Conservation (phyloP, 805 yeast genomes). For the Brettanomyces anomalus region DNA sequence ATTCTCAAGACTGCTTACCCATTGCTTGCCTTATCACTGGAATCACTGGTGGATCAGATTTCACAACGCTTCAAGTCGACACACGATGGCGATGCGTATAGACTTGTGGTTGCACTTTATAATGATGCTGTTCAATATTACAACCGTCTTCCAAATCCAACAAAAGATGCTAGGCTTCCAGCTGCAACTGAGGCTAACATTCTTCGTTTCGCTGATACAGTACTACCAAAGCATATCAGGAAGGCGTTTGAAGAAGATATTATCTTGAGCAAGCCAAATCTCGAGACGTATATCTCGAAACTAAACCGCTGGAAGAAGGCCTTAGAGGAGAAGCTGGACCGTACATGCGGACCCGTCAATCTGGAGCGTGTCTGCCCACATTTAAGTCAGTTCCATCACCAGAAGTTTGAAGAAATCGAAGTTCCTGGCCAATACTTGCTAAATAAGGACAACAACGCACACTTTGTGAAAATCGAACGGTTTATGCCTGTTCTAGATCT, state of each 20-base stretch:
- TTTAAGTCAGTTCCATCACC: slow-evolving; percentile 94
- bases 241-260: slow-evolving; percentile 90
- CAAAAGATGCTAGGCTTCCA: slow-evolving; percentile 82
- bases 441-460: slow-evolving; percentile 81
- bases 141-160: slow-evolving; percentile 77
- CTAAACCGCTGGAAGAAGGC: slow-evolving; percentile 89
- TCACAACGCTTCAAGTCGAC: slow-evolving; percentile 87
- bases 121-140: slow-evolving; percentile 90
- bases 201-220: slow-evolving; percentile 84
- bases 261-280: slow-evolving; percentile 75
- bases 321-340: slow-evolving; percentile 82
- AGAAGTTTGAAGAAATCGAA: slow-evolving; percentile 94
- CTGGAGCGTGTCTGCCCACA: slow-evolving; percentile 91
- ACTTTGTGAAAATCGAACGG: slow-evolving; percentile 87
- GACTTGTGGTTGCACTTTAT: slow-evolving; percentile 83
- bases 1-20: slow-evolving; percentile 96
- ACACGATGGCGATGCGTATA: slow-evolving; percentile 92
- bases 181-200: slow-evolving; percentile 86
- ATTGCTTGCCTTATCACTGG: slow-evolving; percentile 80
- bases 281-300: slow-evolving; percentile 77
- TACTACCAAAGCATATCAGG: slow-evolving; percentile 78
- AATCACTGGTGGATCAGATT: slow-evolving; percentile 92
- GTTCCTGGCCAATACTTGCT: slow-evolving; percentile 93
- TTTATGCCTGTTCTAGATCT: slow-evolving; percentile 84
- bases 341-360: slow-evolving; percentile 70